Conservation (phyloP, 179 eudicot species). For the Gypsophila paniculata region DNA sequence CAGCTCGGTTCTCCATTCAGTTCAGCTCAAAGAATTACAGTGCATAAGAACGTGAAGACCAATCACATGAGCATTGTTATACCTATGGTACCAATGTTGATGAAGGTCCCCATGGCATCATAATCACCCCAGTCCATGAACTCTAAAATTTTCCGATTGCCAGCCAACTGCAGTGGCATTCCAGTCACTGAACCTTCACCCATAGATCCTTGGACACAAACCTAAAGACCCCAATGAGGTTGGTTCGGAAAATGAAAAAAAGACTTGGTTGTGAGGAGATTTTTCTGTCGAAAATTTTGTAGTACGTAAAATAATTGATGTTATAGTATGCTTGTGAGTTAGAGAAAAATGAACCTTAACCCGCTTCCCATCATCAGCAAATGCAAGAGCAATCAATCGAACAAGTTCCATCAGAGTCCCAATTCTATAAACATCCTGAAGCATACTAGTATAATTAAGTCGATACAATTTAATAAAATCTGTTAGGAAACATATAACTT, state of each 20-base stretch:
- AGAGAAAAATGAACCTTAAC: slow-evolving; percentile 56
- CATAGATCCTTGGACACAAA: slow-evolving; percentile 99
- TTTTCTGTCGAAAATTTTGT: too few species aligned
- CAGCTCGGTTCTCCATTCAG: too few species aligned
- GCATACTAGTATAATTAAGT: slow-evolving; percentile 20
- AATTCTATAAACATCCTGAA: slow-evolving; percentile 93
- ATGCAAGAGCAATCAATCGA: slow-evolving; percentile 77
- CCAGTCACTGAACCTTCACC: slow-evolving; percentile 93
- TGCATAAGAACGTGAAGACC: too few species aligned
- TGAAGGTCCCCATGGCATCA: slow-evolving; percentile 81
- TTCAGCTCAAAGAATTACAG: too few species aligned
- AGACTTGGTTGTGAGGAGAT: too few species aligned
- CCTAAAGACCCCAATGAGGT: slow-evolving; percentile 37
- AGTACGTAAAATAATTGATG: not conserved
- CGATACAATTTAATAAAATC: not conserved
- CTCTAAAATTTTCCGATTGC: slow-evolving; percentile 76
- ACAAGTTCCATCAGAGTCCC: slow-evolving; percentile 95
- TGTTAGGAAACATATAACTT: slow-evolving; percentile 10
- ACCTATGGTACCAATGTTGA: slow-evolving; percentile 91
- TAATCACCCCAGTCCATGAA: slow-evolving; percentile 99
- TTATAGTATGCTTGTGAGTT: not conserved
- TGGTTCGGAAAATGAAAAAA: not conserved
- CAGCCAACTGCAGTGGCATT: slow-evolving; percentile 94
- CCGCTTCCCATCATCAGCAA: slow-evolving; percentile 92
- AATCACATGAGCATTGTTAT: too few species aligned